A percentile compares a stretch with the other conserved stretches of the same genome.
Evolutionary conservation across 2,329 filamentous ascomycete genomes (phyloP).

Genomic region (Clarireedia paspali): DNA sequence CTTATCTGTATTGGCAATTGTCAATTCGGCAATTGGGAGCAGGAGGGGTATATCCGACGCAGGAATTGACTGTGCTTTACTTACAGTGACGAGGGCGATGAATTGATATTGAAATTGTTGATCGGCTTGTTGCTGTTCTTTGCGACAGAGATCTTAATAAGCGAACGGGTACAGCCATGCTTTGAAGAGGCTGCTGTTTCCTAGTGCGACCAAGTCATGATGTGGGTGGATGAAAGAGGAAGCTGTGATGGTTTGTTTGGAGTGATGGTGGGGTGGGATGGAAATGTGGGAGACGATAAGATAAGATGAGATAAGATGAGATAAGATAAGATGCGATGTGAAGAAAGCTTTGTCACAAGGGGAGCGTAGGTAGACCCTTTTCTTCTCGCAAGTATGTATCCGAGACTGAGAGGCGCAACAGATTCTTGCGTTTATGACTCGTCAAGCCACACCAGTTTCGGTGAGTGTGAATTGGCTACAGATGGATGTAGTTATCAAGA

Average conservation of each 20-base stretch:
- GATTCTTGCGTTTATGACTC: background rate
- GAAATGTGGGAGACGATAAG: too few relatives aligned
- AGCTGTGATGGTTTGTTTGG: too few relatives aligned
- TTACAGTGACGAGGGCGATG: too few relatives aligned
- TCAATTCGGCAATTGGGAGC: background rate
- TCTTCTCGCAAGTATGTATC: conserved; percentile 1
- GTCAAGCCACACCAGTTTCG: background rate
- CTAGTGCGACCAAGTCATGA: too few relatives aligned
- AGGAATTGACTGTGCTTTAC: too few relatives aligned
- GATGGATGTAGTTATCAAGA: background rate
- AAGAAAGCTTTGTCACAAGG: background rate
- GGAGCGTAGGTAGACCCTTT: background rate
- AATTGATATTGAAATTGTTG: too few relatives aligned
- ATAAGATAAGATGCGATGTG: background rate
- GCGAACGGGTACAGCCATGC: too few relatives aligned
- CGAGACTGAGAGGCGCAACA: conserved; percentile 10
- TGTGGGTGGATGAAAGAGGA: too few relatives aligned
- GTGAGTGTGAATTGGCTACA: background rate
- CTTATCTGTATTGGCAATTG: background rate
- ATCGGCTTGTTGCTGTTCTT: too few relatives aligned
- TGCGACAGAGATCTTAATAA: too few relatives aligned
- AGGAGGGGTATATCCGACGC: background rate
- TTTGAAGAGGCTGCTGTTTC: too few relatives aligned
- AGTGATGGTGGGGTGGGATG: too few relatives aligned
- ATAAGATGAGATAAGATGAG: background rate